phyloP scores from a whole-genome alignment of 2,329 filamentous ascomycete genomes.

The Aspergillus amoenus region DNA sequence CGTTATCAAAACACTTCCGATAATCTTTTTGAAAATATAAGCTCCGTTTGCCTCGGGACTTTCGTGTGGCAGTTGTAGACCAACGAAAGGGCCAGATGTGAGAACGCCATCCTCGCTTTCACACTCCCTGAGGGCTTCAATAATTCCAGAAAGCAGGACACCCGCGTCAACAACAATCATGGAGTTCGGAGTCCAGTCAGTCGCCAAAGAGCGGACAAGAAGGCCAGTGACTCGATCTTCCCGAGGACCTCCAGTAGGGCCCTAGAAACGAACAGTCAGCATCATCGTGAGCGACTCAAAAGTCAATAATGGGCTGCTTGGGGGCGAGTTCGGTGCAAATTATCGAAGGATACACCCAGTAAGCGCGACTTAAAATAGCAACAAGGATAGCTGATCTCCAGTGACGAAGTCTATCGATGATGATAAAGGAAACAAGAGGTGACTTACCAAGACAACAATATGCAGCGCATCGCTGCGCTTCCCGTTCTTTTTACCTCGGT shows the following conservation, averaged over 20 bases:
- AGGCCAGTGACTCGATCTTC: conserved; percentile 90
- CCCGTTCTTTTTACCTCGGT: not conserved
- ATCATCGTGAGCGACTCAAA: conserved; percentile 18
- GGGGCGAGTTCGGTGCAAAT: not conserved
- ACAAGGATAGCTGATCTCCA: not conserved
- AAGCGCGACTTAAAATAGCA: not conserved
- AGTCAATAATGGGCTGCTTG: conserved; percentile 6
- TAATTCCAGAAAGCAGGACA: conserved; percentile 81
- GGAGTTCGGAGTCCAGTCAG: conserved; percentile 78
- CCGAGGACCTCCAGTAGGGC: conserved; percentile 81
- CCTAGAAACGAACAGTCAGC: conserved; percentile 54
- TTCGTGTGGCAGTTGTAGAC: conserved; percentile 67
- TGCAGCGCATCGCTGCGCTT: conserved; percentile 49
- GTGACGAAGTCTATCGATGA: conserved; percentile 6
- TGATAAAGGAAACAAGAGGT: conserved; percentile 9
- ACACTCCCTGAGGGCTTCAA: conserved; percentile 65
- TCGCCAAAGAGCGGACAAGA: conserved; percentile 76
- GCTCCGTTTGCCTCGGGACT: conserved; percentile 75
- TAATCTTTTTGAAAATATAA: conserved; percentile 72
- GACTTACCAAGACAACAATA: conserved; percentile 71
- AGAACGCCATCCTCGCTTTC: conserved; percentile 26
- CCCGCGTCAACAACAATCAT: conserved; percentile 92
- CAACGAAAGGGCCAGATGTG: conserved; percentile 72
- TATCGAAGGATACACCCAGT: not conserved
- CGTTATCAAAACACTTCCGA: conserved; percentile 89